phyloP scores from a whole-genome alignment of 1,284 basidiomycete species.

The Rhodotorula sp. region DNA sequence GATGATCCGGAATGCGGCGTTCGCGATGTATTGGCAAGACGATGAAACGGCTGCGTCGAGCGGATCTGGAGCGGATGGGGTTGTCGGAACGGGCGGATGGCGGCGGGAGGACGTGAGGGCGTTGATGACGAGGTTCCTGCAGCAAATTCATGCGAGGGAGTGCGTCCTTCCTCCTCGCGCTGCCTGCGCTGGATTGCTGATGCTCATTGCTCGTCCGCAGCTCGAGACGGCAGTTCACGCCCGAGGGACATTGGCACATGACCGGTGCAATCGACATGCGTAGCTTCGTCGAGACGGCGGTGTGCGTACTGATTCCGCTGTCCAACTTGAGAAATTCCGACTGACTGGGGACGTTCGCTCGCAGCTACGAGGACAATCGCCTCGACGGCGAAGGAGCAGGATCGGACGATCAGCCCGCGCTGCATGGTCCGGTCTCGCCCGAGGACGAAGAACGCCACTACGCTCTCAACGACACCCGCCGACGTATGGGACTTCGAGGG shows the following conservation, averaged over 20 bases:
- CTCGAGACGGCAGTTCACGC: conserved; percentile 75
- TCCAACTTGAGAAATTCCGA: background rate
- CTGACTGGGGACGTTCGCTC: background rate
- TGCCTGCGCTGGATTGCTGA: conserved; percentile 4
- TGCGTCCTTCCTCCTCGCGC: conserved; percentile 52
- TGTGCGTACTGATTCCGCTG: conserved; percentile 20
- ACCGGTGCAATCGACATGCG: conserved; percentile 64
- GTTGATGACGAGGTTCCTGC: conserved; percentile 70
- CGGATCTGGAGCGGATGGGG: conserved; percentile 45
- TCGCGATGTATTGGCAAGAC: conserved; percentile 75
- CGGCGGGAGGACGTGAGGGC: conserved; percentile 59
- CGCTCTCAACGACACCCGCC: too few relatives aligned
- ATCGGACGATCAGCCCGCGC: too few relatives aligned
- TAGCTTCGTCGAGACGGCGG: conserved; percentile 85
- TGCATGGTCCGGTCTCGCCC: background rate
- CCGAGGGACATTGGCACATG: conserved; percentile 84
- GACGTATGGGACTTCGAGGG: too few relatives aligned
- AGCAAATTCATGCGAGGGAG: conserved; percentile 82
- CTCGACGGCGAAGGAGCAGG: conserved; percentile 45
- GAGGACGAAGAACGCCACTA: conserved; percentile 15
- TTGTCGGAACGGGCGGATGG: conserved; percentile 54
- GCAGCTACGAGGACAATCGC: conserved; percentile 52
- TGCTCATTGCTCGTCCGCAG: conserved; percentile 52
- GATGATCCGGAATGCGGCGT: conserved; percentile 73
- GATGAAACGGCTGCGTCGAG: conserved; percentile 46